phyloP scores from a whole-genome alignment of 495 filamentous ascomycete species.

The Penicillium dipodomyicola region DNA sequence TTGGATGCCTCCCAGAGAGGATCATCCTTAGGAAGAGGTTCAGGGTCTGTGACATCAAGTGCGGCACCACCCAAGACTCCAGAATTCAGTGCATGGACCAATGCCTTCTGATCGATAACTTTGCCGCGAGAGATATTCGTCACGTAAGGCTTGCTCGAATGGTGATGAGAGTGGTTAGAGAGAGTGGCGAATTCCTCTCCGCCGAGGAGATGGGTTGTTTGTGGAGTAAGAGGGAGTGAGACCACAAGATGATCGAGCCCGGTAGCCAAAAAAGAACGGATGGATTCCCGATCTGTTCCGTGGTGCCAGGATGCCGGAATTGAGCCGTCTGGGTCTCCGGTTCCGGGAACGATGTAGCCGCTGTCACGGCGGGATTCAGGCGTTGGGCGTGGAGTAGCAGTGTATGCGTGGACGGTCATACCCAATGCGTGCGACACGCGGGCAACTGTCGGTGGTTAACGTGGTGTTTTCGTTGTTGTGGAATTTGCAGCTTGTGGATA shows the following conservation, averaged over 20 bases:
- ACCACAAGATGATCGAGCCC: constrained; percentile 77
- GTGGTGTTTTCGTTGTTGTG: neutral
- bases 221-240: constrained; percentile 66
- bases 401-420: constrained; percentile 81
- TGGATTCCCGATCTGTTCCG: constrained; percentile 56
- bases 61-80: constrained; percentile 65
- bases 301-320: constrained; percentile 73
- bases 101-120: constrained; percentile 66
- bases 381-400: constrained; percentile 58
- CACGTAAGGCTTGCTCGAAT: constrained; percentile 46
- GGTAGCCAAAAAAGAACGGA: constrained; percentile 64
- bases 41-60: constrained; percentile 82
- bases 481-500: neutral
- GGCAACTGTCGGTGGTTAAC: constrained; percentile 43
- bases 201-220: constrained; percentile 62
- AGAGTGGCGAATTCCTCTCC: constrained; percentile 67
- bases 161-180: constrained; percentile 36
- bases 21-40: constrained; percentile 69
- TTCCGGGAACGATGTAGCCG: constrained; percentile 69
- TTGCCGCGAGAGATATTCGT: constrained; percentile 74
- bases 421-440: constrained; percentile 69
- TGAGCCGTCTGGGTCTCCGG: constrained; percentile 71
- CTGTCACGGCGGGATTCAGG: constrained; percentile 58
- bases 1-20: constrained; percentile 73
- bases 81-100: constrained; percentile 54